A percentile compares a stretch with the other conserved stretches of the same genome.
phyloP scores from a whole-genome alignment of 2,329 filamentous ascomycete species.

The Sporothrix variecibatus region DNA sequence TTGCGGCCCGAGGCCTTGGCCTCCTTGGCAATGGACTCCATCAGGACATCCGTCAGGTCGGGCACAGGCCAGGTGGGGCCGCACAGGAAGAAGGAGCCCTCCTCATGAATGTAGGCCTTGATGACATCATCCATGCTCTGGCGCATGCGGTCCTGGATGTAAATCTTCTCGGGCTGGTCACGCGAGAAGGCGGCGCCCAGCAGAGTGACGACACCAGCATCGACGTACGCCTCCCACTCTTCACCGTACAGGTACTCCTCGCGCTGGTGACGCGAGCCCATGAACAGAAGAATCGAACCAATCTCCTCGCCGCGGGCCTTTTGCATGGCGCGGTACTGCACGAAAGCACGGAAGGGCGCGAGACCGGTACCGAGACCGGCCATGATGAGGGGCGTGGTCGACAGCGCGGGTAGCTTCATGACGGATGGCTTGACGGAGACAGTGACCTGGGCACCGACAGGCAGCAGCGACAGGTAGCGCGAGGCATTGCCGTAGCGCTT shows the following conservation, averaged over 20 bases:
- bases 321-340: conserved; percentile 97
- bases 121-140: conserved; percentile 81
- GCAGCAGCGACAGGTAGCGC: conserved; percentile 78
- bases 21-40: conserved; percentile 84
- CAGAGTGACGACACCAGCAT: conserved; percentile 91
- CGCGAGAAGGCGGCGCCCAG: conserved; percentile 93
- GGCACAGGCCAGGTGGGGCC: conserved; percentile 98
- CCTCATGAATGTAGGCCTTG: conserved; percentile 80
- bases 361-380: conserved; percentile 97
- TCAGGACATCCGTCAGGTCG: conserved; percentile 88
- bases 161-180: conserved; percentile 97
- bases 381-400: conserved; percentile 96
- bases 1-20: conserved; percentile 72
- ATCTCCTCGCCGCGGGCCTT: conserved; percentile 97
- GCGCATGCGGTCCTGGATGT: conserved; percentile 98
- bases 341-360: conserved; percentile 97
- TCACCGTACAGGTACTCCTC: conserved; percentile 99
- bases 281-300: conserved; percentile 89
- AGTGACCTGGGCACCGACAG: conserved; percentile 75
- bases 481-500: conserved; percentile 92
- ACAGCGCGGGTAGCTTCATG: conserved; percentile 92
- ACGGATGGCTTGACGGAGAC: conserved; percentile 97
- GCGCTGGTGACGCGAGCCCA: conserved; percentile 94
- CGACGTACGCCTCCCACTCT: conserved; percentile 98
- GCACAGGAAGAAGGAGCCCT: conserved; percentile 95